Conservation (phyloP, 164 flowering plant genomes). For the Vitis amurensis region DNA sequence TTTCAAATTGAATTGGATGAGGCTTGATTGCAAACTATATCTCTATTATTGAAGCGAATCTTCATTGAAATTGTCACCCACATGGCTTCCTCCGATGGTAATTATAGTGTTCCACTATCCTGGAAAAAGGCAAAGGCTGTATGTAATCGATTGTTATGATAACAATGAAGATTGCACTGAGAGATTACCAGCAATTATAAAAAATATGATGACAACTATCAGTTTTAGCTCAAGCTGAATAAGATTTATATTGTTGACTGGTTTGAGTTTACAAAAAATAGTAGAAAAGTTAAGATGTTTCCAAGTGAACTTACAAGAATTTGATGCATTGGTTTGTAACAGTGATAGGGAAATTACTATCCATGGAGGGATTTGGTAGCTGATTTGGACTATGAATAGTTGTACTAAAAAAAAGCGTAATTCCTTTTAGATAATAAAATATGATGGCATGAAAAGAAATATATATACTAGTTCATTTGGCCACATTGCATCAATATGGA, state of each 20-base stretch:
- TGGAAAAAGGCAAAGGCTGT: constrained; percentile 60
- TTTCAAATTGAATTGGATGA: constrained; percentile 59
- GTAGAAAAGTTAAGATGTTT: constrained; percentile 38
- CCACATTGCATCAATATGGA: too few relatives aligned
- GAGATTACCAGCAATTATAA: constrained; percentile 32
- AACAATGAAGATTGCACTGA: constrained; percentile 4
- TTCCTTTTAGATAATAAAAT: too few relatives aligned
- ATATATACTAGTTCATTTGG: too few relatives aligned
- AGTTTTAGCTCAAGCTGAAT: constrained; percentile 28
- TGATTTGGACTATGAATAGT: constrained; percentile 50
- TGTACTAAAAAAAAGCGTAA: too few relatives aligned
- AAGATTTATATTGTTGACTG: constrained; percentile 60
- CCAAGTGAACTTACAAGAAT: constrained; percentile 45
- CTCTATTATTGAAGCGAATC: too few relatives aligned
- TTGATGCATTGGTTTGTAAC: constrained; percentile 53
- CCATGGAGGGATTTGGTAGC: constrained; percentile 62
- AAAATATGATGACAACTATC: constrained; percentile 40
- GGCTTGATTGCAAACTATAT: constrained; percentile 38
- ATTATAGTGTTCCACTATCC: constrained; percentile 34
- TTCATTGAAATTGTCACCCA: constrained; percentile 50
- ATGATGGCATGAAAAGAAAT: too few relatives aligned
- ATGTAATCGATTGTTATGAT: not conserved
- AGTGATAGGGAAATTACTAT: constrained; percentile 31
- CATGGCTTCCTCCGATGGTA: constrained; percentile 25
- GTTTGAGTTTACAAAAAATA: constrained; percentile 53